Percentiles rank a stretch among this genome's conserved stretches.
phyloP scores from a whole-genome alignment of 2,329 filamentous ascomycete genomes.

The Hypocrella siamensis region DNA sequence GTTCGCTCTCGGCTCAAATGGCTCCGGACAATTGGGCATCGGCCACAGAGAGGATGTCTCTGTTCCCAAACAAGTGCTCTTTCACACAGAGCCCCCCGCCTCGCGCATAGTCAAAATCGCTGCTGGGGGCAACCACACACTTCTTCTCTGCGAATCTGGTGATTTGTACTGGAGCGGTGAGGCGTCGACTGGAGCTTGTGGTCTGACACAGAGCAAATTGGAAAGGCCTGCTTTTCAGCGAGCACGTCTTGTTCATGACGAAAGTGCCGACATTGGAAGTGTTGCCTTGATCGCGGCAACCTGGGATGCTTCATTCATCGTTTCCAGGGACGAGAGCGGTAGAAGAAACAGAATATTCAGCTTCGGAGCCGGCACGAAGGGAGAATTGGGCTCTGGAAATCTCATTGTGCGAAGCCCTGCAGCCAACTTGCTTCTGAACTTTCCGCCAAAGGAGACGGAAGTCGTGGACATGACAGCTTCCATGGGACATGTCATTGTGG shows the following conservation, averaged over 20 bases:
- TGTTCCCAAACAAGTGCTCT: conserved; percentile 45
- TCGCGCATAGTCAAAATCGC: conserved; percentile 23
- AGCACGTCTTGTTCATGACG: conserved; percentile 17
- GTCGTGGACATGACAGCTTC: conserved; percentile 54
- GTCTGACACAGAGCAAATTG: conserved; percentile 16
- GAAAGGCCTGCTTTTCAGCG: conserved; percentile 22
- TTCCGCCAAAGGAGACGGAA: conserved; percentile 44
- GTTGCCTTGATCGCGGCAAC: conserved; percentile 46
- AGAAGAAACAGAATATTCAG: conserved; percentile 37
- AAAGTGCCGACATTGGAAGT: conserved; percentile 11
- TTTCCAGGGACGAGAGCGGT: conserved; percentile 27
- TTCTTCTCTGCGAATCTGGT: conserved; percentile 48
- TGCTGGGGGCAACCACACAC: conserved; percentile 76
- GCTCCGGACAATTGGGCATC: conserved; percentile 59
- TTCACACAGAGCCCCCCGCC: conserved; percentile 24
- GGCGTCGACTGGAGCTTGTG: conserved; percentile 37
- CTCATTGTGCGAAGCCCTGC: conserved; percentile 31
- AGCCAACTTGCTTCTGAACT: conserved; percentile 37
- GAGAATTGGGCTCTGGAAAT: conserved; percentile 53
- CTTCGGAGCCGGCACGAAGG: conserved; percentile 52
- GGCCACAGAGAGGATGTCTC: conserved; percentile 58
- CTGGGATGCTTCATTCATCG: conserved; percentile 60
- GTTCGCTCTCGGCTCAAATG: conserved; percentile 62
- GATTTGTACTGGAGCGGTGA: conserved; percentile 52
- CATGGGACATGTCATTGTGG: conserved; percentile 61